Evolutionary conservation across 345 rosid genomes (phyloP), one percentile per base, ranked within the genome.

Genomic region (Euphorbia pulcherrima): DNA sequence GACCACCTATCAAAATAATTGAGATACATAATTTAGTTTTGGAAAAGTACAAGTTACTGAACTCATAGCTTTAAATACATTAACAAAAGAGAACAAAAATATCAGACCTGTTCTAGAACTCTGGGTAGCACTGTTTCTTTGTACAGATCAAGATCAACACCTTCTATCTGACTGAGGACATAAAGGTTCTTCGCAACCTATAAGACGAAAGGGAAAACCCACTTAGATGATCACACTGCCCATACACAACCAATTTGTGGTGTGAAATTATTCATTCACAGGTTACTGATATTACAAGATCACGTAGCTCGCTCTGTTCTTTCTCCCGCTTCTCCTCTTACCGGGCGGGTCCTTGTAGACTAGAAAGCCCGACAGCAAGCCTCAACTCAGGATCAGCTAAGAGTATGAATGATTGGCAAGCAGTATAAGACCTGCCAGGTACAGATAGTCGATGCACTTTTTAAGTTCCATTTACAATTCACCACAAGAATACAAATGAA

Each of bases 301-400:
- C 99, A 37, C 99, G 97, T 54, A 94, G 97, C 90, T 92, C 97
- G 83, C 86, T 90, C 89, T 97, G 88, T 77, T 94, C 99, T 79
- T 86, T 94, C 83, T 94, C 99, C 82, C 97, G 93, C 75, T 78
- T 92, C 77, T 94, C 97, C 96, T 90, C 92, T 48, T 83, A 97
- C 75, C 99, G 97, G 88, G 92, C 85, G 83, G 97, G 97, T 79
- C 97, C 99, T 97, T 94, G 97, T 97, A 94, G 90, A 89, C 97
- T 90, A 94, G 91, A 91, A 91, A 89, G 85, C 90, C 97, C 90
- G 80, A 89, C 77, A 91, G 92, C 96, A 91, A 85, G 84, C 93
- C 89, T 94, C 96, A 91, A 84, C 92, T 81, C 90, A 91, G 86
- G 89, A 83, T 87, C 92, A 91, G 89, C 91, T 81, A 90, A 90